Percentiles rank a stretch among this genome's conserved stretches.
Evolutionary conservation across 2,329 filamentous ascomycete genomes (phyloP).

Genomic region (Cercospora sojina): DNA sequence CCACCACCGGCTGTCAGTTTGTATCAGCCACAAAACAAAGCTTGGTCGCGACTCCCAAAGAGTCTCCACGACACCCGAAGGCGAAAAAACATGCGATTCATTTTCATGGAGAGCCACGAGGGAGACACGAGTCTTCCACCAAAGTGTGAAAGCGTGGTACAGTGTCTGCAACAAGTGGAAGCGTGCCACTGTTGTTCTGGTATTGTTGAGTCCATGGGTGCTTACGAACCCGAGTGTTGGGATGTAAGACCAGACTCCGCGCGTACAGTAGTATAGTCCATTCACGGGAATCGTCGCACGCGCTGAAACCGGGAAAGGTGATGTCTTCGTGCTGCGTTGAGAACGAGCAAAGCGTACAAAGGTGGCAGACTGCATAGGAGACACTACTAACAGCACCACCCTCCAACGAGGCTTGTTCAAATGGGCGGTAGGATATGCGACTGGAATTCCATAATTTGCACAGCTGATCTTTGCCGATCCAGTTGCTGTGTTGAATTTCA

Average conservation of each 20-base stretch:
- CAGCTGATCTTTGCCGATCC: too few species aligned
- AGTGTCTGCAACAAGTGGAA: neutral
- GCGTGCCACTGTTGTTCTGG: neutral
- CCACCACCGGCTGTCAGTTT: neutral
- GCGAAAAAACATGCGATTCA: neutral
- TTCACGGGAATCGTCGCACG: neutral
- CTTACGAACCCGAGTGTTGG: neutral
- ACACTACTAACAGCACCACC: neutral
- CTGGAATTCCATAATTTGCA: too few species aligned
- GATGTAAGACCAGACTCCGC: neutral
- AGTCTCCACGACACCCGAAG: neutral
- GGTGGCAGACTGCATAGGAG: neutral
- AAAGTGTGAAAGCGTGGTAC: neutral
- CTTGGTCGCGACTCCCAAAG: neutral
- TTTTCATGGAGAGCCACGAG: neutral
- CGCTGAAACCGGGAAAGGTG: neutral
- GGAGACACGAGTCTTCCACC: neutral
- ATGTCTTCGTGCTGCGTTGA: neutral
- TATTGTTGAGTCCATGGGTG: neutral
- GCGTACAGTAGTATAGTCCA: neutral
- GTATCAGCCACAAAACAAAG: neutral
- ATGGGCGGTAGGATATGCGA: too few species aligned
- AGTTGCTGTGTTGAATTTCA: too few species aligned
- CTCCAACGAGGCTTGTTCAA: too few species aligned
- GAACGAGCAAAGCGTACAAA: neutral